phyloP scores from a whole-genome alignment of 106 monocot genomes.

The Dendrobium officinale region DNA sequence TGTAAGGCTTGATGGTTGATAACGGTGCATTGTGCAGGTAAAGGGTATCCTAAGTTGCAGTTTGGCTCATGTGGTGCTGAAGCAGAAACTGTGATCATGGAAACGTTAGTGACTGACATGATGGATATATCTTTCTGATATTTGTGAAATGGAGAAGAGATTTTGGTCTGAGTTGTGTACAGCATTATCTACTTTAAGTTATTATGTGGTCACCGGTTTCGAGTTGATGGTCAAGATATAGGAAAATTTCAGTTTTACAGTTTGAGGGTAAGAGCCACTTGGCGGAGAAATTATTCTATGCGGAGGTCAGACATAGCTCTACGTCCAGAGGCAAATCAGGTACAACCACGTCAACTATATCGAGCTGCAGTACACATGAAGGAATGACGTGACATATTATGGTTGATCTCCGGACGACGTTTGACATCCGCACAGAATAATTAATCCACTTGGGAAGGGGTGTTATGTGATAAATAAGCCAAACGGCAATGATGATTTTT shows the following conservation, averaged over 20 bases:
- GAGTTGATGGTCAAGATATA: neutral
- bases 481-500: neutral
- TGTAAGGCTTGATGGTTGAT: neutral
- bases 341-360: no score
- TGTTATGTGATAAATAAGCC: neutral
- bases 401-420: no score
- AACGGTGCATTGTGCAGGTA: conserved; percentile 13
- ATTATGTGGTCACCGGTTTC: neutral
- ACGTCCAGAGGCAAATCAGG: no score
- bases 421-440: no score
- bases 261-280: neutral
- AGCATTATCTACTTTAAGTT: conserved; percentile 2
- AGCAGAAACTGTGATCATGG: conserved; percentile 34
- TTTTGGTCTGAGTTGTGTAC: conserved; percentile 11
- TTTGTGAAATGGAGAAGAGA: conserved; percentile 3
- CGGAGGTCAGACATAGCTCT: no score
- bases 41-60: conserved; percentile 16
- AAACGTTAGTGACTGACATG: conserved; percentile 36
- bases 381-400: no score
- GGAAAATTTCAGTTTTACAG: neutral
- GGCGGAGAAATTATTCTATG: no score
- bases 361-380: no score
- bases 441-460: neutral
- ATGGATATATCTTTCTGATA: conserved; percentile 43
- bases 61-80: conserved; percentile 27